Conservation (phyloP, 2,329 filamentous ascomycete genomes). For the Diplocarpon mali region DNA sequence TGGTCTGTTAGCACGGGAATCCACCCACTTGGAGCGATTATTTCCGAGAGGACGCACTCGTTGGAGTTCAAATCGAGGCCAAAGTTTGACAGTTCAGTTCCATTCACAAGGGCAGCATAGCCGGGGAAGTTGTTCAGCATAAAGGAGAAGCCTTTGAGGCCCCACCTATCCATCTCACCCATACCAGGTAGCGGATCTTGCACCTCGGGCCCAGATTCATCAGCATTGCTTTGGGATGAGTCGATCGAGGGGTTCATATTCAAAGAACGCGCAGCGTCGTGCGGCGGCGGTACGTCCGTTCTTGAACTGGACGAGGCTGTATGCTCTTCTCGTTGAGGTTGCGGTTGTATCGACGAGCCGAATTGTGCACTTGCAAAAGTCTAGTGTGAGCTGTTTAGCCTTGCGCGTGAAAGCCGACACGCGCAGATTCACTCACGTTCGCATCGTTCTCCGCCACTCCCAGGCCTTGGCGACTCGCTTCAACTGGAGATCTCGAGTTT, state of each 20-base stretch:
- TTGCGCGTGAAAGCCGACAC: neutral
- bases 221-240: conserved; percentile 18
- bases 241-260: conserved; percentile 13
- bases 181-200: conserved; percentile 51
- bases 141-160: conserved; percentile 47
- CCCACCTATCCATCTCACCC: conserved; percentile 52
- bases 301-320: conserved; percentile 20
- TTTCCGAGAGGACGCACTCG: conserved; percentile 37
- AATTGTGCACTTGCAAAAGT: conserved; percentile 20
- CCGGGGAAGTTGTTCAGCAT: conserved; percentile 54
- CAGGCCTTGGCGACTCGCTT: conserved; percentile 18
- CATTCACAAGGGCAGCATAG: conserved; percentile 49
- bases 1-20: conserved; percentile 9
- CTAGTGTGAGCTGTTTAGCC: conserved; percentile 7
- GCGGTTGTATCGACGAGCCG: conserved; percentile 10
- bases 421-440: conserved; percentile 16
- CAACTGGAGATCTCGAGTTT: conserved; percentile 22
- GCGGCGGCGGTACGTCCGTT: conserved; percentile 15
- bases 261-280: conserved; percentile 15
- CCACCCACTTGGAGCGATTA: neutral
- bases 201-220: conserved; percentile 28
- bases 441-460: conserved; percentile 16
- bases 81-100: conserved; percentile 45
- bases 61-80: conserved; percentile 46
- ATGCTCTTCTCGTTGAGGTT: conserved; percentile 16